Percentiles rank a stretch among this genome's conserved stretches.
phyloP scores from a whole-genome alignment of 148 eudicot genomes.

The Talinum fruticosum region DNA sequence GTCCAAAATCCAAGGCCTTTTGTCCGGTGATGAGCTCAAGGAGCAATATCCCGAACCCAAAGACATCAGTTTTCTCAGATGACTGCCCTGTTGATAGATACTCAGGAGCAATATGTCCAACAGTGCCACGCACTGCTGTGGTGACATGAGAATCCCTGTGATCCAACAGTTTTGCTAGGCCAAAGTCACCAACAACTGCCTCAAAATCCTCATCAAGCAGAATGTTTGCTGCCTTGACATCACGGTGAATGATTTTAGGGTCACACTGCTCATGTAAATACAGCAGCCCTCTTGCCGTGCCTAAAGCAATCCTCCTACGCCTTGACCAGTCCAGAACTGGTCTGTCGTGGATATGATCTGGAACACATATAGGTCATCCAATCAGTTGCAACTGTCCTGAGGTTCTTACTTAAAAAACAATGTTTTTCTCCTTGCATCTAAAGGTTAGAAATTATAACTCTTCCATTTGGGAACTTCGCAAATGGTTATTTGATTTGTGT shows the following conservation, averaged over 20 bases:
- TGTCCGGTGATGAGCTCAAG: constrained; percentile 90
- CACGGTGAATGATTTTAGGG: constrained; percentile 91
- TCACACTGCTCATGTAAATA: constrained; percentile 92
- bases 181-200: constrained; percentile 97
- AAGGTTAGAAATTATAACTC: neutral
- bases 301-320: constrained; percentile 78
- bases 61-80: constrained; percentile 95
- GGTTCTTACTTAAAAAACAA: neutral
- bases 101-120: constrained; percentile 97
- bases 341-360: constrained; percentile 64
- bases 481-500: neutral
- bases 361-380: neutral
- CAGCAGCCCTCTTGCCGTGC: constrained; percentile 83
- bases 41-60: constrained; percentile 88
- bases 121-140: constrained; percentile 91
- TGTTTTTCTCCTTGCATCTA: neutral
- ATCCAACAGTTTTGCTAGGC: constrained; percentile 87
- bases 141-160: constrained; percentile 86
- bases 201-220: constrained; percentile 87
- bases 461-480: too few relatives aligned
- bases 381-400: too few relatives aligned
- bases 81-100: constrained; percentile 88
- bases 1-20: constrained; percentile 79
- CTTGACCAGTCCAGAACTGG: constrained; percentile 85
- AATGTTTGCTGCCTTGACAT: constrained; percentile 94